Base-by-base conservation (phyloP, 352 stramenopile genomes). In the Peronospora tabacina region DNA sequence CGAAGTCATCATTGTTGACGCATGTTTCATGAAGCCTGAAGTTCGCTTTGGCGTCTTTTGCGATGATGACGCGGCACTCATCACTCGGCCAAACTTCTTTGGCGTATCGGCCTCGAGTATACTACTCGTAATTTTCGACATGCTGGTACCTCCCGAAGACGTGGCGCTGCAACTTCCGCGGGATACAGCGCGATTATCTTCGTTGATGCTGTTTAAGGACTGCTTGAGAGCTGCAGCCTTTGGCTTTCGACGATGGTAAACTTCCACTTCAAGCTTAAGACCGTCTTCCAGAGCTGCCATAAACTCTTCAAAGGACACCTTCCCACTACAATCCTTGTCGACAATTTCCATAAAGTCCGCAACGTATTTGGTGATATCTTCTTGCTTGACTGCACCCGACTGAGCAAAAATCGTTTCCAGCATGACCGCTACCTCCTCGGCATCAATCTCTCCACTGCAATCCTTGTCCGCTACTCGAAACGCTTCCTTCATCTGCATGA, bases 401-500 rank as follows among this genome's bases (percentile, higher is more conserved):
- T 91, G 78, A 11, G 63, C 63, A 32, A 92, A 92, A 46, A 92
- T 90, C 10, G 56, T 80, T 45, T 86, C 69, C 3, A 91, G 60
- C 77, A 91, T 86, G 16, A 76, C 61, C 0, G 70, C 70, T 7
- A 91, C 81, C 53, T 91, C 81, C 24, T 88, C 75, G 0, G 75
- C 76, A 28, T 91, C 74, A 28, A 90, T 86, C 44, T 91, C 81
- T 6, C 81, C 81, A 28, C 76, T 89, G 54, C 81, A 85, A 33
- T 91, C 81, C 46, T 73, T 84, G 52, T 91, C 81, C 0, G 78
- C 81, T 0, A 86, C 49, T 10, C 81, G 72, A 55, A 91, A 91
- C 0, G 81, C 81, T 44, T 91, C 78, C 46, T 91, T 91, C 68
- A 91, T 91, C 52, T 91, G 81, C 81, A 91, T 87, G 52, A 90